Base-by-base conservation (phyloP, 1,139 yeast species). In the Magnusiomyces paraingens region DNA sequence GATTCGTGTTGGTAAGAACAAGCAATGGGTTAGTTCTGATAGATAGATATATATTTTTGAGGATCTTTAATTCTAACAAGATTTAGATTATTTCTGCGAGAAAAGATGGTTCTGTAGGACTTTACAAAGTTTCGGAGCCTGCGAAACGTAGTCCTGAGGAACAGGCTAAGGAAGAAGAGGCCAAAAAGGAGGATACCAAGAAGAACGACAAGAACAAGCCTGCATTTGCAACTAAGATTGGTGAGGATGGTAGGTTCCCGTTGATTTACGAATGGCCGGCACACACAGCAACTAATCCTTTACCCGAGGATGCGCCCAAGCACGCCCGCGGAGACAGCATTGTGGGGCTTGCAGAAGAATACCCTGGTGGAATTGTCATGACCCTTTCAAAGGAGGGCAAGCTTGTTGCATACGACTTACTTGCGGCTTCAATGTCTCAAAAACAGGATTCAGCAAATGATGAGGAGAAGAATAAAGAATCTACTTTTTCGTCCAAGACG, bases 271-370 rank as follows among this genome's bases (percentile, higher is more conserved):
- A 47, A 47, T 47, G 50, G 50, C 50, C 50, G 5, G 50, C 42
- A 36, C 18, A 47, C 18, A 47, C 50, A 3, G 42, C 50, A 14
- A 47, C 35, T 21, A 14, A 36, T 47, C 50, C 50, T 26, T 20
- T 20, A 47, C 50, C 50, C 12, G 43, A 14, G 21, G 20, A 20
- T n/a, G 50, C 50, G 14, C 42, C 42, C 2, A 47, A 47, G 21
- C 52, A 55, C 51, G 59, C 58, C 40, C 53, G 55, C 10, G 62
- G 56, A 12, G 71, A 68, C 52, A 59, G 58, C 38, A 60, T 68
- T 42, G 65, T 66, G n/a, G 60, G 65, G 15, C 55, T 68, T 20
- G 61, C 63, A 56, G 50, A 47, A 36, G 50, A 47, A 38, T 47
- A 47, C 39, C 43, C 50, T 3, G 50, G 50, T 15, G 50, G 50